These are phyloP conservation scores for Solanum paucissectum DNA, from an alignment of 257 asterid genomes.

Conservation along the genomic window DNA sequence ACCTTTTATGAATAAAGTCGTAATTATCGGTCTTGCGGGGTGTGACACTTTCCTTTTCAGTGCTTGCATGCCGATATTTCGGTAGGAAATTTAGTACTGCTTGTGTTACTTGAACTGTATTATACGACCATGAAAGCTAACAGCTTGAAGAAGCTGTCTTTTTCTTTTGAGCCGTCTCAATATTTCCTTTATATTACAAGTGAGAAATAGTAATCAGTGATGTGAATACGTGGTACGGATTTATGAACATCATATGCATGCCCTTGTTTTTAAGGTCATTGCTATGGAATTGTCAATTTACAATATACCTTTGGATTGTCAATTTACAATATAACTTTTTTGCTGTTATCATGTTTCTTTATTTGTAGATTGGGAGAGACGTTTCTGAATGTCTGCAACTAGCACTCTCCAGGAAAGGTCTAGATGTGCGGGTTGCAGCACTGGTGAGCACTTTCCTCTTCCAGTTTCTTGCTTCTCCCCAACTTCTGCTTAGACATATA, in stretches of 20 bases:
- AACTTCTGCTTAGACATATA: background rate
- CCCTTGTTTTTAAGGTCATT: background rate
- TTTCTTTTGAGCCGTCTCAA: background rate
- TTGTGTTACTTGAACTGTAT: background rate
- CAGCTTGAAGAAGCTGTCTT: background rate
- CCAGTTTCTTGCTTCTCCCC: background rate
- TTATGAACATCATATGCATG: background rate
- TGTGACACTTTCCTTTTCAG: background rate
- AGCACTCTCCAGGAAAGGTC: constrained; percentile 55
- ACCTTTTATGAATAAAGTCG: background rate
- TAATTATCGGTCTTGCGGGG: background rate
- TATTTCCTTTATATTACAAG: background rate
- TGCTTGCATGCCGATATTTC: background rate
- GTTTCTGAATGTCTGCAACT: constrained; percentile 60
- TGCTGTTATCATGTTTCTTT: background rate
- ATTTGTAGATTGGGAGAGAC: constrained; percentile 58
- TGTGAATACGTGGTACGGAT: background rate
- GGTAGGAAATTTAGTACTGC: background rate
- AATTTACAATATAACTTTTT: background rate
- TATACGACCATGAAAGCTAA: background rate
- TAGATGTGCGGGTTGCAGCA: constrained; percentile 62
- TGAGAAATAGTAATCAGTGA: background rate
- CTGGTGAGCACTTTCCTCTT: constrained; percentile 41
- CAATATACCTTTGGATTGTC: background rate
- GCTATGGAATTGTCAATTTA: background rate